Base-by-base conservation (phyloP, 805 yeast species). In the Monosporozyma unispora region DNA sequence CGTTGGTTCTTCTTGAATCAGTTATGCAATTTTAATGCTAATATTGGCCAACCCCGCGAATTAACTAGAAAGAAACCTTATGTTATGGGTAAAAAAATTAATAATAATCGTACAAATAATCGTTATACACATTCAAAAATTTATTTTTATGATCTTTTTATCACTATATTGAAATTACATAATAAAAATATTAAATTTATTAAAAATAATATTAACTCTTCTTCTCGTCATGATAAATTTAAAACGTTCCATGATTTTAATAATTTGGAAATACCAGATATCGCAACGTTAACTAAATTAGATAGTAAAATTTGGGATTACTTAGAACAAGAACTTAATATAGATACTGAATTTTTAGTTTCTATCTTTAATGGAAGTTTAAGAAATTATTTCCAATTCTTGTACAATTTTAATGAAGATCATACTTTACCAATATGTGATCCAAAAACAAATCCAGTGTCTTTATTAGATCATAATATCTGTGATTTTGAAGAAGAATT, bases 1-100 rank as follows among this genome's bases (percentile, higher is more conserved):
- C 69, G 90, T 44, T 68, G 74, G 51, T 79, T 80, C 55, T 85
- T 84, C 66, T 68, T 70, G 43, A 79, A 76, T 48, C 87, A 82
- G 53, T 64, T 84, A 50, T 75, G 77, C 51, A 76, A 86, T 50
- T 84, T 70, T 57, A 62, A 76, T 29, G 61, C 54, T 22, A 44
- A 54, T 27, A 35, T 53, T 37, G 12, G 31, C 25, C n/a, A 27
- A n/a, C 21, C 23, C 14, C 33, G 40, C 16, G n/a, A 22, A 21
- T 29, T 25, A 3, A 39, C 9, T 11, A 18, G 50, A 11, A 7
- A 37, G 4, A 21, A 46, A 37, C 53, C 50, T 12, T 48, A 43
- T n/a, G n/a, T n/a, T n/a, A n/a, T n/a, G n/a, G n/a, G n/a, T n/a
- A n/a, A n/a, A n/a, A n/a, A n/a, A n/a, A n/a, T n/a, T n/a, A n/a